phyloP scores from a whole-genome alignment of 2,329 filamentous ascomycete species.

The Diaporthe helianthi region DNA sequence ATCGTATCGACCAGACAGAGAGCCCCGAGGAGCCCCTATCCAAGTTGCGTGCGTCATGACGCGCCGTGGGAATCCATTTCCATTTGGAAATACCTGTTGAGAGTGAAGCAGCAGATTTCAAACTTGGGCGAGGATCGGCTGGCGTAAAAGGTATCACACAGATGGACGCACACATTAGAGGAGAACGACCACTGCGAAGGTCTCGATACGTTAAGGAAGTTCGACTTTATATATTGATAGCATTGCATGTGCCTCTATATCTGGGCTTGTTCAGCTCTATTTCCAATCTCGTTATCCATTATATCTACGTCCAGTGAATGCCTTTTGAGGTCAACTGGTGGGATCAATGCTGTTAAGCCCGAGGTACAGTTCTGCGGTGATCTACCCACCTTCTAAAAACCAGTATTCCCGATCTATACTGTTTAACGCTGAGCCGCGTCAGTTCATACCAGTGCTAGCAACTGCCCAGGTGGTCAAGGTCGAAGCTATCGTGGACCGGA shows the following conservation, averaged over 20 bases:
- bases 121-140: not conserved
- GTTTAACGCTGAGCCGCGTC: not conserved
- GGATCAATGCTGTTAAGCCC: too few relatives aligned
- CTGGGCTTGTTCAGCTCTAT: too few relatives aligned
- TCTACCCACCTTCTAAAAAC: not conserved
- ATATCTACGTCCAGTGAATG: too few relatives aligned
- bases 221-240: too few relatives aligned
- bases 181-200: too few relatives aligned
- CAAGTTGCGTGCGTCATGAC: not conserved
- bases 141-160: not conserved
- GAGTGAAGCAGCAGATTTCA: not conserved
- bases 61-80: not conserved
- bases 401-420: not conserved
- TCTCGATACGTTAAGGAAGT: too few relatives aligned
- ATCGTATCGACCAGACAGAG: not conserved
- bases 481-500: not conserved
- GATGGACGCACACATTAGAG: too few relatives aligned
- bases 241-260: too few relatives aligned
- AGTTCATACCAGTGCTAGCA: not conserved
- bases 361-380: too few relatives aligned
- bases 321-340: too few relatives aligned
- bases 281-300: too few relatives aligned
- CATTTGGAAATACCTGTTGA: not conserved
- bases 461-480: not conserved
- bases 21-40: not conserved